Evolutionary conservation across 306 rosid genomes (phyloP), one percentile per base, ranked within the genome.

Genomic region (Castanea sativa): DNA sequence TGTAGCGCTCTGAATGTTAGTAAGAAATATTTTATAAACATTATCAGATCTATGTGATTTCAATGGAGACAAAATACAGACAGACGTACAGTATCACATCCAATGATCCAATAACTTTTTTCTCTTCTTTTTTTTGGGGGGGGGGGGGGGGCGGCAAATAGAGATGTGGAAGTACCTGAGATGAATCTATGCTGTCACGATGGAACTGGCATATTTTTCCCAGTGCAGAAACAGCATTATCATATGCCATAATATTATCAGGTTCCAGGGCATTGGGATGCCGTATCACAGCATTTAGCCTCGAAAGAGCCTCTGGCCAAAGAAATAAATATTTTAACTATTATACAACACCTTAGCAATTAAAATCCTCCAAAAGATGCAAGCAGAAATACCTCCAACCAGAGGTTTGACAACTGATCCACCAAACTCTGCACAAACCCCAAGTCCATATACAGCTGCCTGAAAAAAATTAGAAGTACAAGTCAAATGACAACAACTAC

Each of bases 371-470:
- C 2, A 65, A 76, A 73, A 79, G 30, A 78, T 49, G 18, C 29
- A 69, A 71, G 70, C 49, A 64, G 57, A 76, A 30, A 73, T 80
- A 96, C 99, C 96, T 81, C 96, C 94, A 76, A 96, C 90, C 12
- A 96, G 91, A 72, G 92, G 98, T 81, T 88, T 96, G 76, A 96
- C 87, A 56, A 89, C 92, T 52, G 94, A 79, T 79, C 96, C 99
- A 41, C 99, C 99, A 78, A 79, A 96, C 87, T 93, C 99, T 6
- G 97, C 96, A 86, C 99, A 96, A 53, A 96, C 99, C 81, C 98
- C 99, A 11, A 96, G 96, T 77, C 99, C 99, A 85, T 96, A 96
- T 45, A 96, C 96, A 59, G 99, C 98, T 30, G 98, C 98, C 99
- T 93, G 85, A 74, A 87, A 69, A 38, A 85, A 71, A 69, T 9